Evolutionary conservation across 495 filamentous ascomycete genomes (phyloP), one percentile per base, ranked within the genome.

Genomic region (Ramalina intermedia): DNA sequence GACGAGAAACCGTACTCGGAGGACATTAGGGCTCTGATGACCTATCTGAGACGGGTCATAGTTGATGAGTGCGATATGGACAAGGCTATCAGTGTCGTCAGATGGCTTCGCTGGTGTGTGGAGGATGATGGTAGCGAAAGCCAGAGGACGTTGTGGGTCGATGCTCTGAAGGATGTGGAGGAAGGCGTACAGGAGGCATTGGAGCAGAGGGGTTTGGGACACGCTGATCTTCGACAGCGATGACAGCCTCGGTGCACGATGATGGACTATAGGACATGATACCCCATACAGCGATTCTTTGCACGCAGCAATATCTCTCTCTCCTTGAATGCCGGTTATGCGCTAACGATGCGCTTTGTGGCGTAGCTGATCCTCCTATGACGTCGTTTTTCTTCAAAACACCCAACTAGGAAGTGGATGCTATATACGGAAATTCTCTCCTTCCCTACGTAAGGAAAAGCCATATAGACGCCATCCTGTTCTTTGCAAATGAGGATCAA

Each of bases 51-150:
- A 7, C 70, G 70, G 29, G 85, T 94, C 6, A 73, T 90, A 0
- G 33, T 61, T 3, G 80, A 86, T 24, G 88, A 94, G 63, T 67
- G 70, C 50, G 76, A 94, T 60, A 68, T 94, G 65, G 77, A 73
- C 16, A 91, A 91, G 62, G 84, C 76, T 4, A 71, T 78, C 0
- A 74, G 72, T 6, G 63, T 87, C 6, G 69, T 81, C 1, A 73
- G 66, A 52, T 94, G 87, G 86, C 46, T 94, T 27, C 71, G 59
- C 13, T 87, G 82, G 78, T 33, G 29, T 33, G 62, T 88, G 2
- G 64, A 91, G 23, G 75, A 73, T 24, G 77, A 82, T 38, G 63
- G 62, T 8, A 63, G 60, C 17, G 52, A 12, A 46, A 49, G 20
- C 62, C 54, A 4, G 48, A 49, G 18, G 21, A 37, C 29, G 35